Evolutionary conservation across 345 rosid genomes (phyloP), one percentile per base, ranked within the genome.

Genomic region (Eucalyptus erythrocorys): DNA sequence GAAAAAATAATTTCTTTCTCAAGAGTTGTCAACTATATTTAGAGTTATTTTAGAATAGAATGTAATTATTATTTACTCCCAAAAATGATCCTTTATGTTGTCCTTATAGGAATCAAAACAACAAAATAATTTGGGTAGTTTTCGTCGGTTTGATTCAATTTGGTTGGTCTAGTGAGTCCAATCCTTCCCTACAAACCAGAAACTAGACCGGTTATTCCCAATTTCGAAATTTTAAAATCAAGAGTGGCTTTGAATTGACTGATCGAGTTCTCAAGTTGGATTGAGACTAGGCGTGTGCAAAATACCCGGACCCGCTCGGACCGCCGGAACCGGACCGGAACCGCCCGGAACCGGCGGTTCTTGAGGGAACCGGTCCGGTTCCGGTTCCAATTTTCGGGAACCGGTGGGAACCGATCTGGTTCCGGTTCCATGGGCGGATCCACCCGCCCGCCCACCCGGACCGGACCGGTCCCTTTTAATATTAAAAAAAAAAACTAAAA

Each of bases 111-210:
- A 21, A 55, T 24, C 4, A 5, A 66, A 15, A 13, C 16, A 13
- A 32, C 10, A 32, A 15, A 15, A 66, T 66, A 66, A 34, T 66
- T 66, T 4, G 6, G 37, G 40, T 15, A 17, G 3, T 4, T 61
- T 61, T 13, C 0, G 0, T 14, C 9, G 2, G 2, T 51, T 51
- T 4, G 57, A 0, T 64, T 64, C 1, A 5, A 2, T 61, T 61
- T 61, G 34, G 16, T 59, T 2, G 19, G 19, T 64, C 76, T 3
- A 64, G 1, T 64, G 5, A 37, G 21, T 66, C 79, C 0, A 17
- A 3, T 66, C 37, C 11, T 8, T 66, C 1, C 1, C 1, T 8
- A 3, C 4, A 12, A 66, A 32, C 9, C 0, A 5, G 8, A 34
- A 32, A 66, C 22, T 32, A 2, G 21, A 66, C 3, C 6, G 1